phyloP scores from a whole-genome alignment of 108 stramenopile species.

The Nitzschia sp. region DNA sequence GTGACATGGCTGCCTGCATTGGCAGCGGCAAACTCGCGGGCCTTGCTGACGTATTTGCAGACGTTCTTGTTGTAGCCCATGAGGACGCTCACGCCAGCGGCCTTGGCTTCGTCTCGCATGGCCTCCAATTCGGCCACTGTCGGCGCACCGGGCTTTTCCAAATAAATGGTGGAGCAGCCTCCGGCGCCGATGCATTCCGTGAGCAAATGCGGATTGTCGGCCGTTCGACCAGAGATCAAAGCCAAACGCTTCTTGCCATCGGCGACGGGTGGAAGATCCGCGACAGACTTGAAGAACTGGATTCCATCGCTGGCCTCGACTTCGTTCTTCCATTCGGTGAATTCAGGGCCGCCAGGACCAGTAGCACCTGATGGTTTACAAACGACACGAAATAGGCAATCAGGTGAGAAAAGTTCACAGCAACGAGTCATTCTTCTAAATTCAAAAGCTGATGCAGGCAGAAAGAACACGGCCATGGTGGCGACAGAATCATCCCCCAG shows the following conservation, averaged over 20 bases:
- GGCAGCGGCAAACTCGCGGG: slow-evolving; percentile 69
- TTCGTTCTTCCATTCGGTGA: slow-evolving; percentile 68
- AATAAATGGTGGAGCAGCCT: slow-evolving; percentile 72
- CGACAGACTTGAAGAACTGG: slow-evolving; percentile 67
- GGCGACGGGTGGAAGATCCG: slow-evolving; percentile 70
- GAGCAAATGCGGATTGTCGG: slow-evolving; percentile 85
- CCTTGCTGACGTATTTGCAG: slow-evolving; percentile 86
- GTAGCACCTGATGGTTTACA: slow-evolving; percentile 38
- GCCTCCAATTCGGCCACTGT: slow-evolving; percentile 79
- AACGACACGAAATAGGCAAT: slow-evolving; percentile 2
- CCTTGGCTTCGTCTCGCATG: slow-evolving; percentile 77
- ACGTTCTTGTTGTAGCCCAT: slow-evolving; percentile 98
- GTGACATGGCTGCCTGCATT: slow-evolving; percentile 71
- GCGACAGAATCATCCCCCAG: not conserved
- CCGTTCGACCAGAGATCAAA: slow-evolving; percentile 87
- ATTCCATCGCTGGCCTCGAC: slow-evolving; percentile 64
- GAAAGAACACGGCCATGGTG: not conserved
- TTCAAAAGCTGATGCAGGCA: too few relatives aligned
- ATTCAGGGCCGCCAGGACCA: slow-evolving; percentile 86
- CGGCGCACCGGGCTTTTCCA: slow-evolving; percentile 93
- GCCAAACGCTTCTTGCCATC: slow-evolving; percentile 81
- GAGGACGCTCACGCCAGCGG: slow-evolving; percentile 76
- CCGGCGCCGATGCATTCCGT: slow-evolving; percentile 62
- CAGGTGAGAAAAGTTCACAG: not conserved
- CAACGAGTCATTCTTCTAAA: too few relatives aligned